Evolutionary conservation across 2,329 filamentous ascomycete species (phyloP), one percentile per base, ranked within the genome.

Genomic region (Teratosphaeriaceae sp.): DNA sequence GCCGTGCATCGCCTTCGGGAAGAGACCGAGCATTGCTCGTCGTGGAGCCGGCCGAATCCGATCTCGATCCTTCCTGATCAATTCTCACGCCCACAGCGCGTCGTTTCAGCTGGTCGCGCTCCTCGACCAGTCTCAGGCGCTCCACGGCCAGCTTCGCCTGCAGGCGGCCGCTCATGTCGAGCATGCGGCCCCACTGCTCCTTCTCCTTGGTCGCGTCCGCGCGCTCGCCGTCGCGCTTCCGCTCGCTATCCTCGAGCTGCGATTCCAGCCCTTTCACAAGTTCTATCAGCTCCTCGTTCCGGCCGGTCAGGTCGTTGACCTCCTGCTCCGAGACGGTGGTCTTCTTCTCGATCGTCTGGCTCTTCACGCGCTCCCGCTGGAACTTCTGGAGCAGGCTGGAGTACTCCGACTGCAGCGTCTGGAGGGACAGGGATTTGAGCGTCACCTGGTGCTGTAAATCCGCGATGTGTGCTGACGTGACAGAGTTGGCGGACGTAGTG

Each of bases 361-460:
- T 72, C 49, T 71, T 71, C 12, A 65, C 67, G 36, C 72, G 68
- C 46, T 74, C 72, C 4, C 70, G 65, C 23, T 73, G 70, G 18
- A 74, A 69, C 20, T 72, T 75, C 16, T 73, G 66, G 3, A 77
- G 64, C 3, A 78, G 62, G 35, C 65, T 67, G 41, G 75, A 67
- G 51, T 78, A 73, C 55, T 78, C 74, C n/a, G 65, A 64, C 52
- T 76, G 73, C 5, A 78, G 61, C 1, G 71, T 74, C 46, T 74
- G 70, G 18, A 75, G 64, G 11, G 70, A 69, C 15, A 76, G 60
- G 3, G 74, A 71, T 49, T 76, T 75, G 44, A 75, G 61, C 13
- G 69, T 74, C 27, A 76, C 65, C 53, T 76, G 72, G 52, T 75
- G 73, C 50, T 76, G 75, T 6, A 78, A 63, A 38, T 73, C 69